Percentiles rank a stretch among this genome's conserved stretches.
Evolutionary conservation across 257 asterid species (phyloP).

Genomic region (Capsicum baccatum): DNA sequence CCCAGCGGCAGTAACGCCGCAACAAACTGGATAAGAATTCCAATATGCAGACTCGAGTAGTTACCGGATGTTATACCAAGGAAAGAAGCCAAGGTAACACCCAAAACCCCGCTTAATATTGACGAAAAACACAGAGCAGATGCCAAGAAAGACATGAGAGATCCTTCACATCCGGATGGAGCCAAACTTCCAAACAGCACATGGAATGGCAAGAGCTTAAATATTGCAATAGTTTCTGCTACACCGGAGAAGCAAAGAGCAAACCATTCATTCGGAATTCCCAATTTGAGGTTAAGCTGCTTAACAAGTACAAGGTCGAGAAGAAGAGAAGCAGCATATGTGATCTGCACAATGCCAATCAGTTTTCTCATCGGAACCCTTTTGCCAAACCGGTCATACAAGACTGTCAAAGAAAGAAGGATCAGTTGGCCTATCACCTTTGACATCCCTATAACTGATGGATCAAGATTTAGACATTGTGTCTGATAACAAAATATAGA

Average conservation of each 20-base stretch:
- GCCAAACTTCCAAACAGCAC: slow-evolving; percentile 80
- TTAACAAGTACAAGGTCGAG: slow-evolving; percentile 74
- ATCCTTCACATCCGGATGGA: slow-evolving; percentile 82
- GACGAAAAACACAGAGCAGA: slow-evolving; percentile 77
- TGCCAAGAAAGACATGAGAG: slow-evolving; percentile 74
- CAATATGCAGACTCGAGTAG: slow-evolving; percentile 68
- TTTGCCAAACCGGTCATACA: slow-evolving; percentile 65
- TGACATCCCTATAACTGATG: slow-evolving; percentile 79
- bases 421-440: slow-evolving; percentile 79
- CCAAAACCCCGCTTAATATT: slow-evolving; percentile 65
- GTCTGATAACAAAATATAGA: slow-evolving; percentile 89
- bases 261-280: slow-evolving; percentile 74
- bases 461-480: slow-evolving; percentile 67
- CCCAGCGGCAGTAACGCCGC: slow-evolving; percentile 69
- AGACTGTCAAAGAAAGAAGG: slow-evolving; percentile 62
- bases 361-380: slow-evolving; percentile 60
- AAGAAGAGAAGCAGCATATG: slow-evolving; percentile 70
- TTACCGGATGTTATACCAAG: slow-evolving; percentile 68
- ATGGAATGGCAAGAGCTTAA: slow-evolving; percentile 78
- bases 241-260: slow-evolving; percentile 80
- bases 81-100: slow-evolving; percentile 67
- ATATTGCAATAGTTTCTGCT: slow-evolving; percentile 79
- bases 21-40: slow-evolving; percentile 68
- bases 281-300: slow-evolving; percentile 61
- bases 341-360: slow-evolving; percentile 49